Percentiles rank a stretch among this genome's conserved stretches.
Conservation (phyloP, 345 rosid genomes). For the Cardamine chenopodiifolia region DNA sequence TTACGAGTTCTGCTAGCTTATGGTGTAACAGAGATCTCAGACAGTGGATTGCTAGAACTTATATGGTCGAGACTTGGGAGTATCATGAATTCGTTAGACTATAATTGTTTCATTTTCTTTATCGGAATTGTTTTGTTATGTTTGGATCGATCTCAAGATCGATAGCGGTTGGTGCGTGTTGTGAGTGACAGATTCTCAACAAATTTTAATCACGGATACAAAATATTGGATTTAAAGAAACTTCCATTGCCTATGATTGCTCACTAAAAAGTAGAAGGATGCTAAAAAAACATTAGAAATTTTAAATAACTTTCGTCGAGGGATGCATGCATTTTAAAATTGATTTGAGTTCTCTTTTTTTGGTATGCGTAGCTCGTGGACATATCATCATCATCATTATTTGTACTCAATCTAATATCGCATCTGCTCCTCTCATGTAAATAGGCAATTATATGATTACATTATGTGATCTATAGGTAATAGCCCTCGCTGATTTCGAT, state of each 20-base stretch:
- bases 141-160: too few relatives aligned
- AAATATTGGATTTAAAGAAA: background rate
- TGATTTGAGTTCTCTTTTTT: background rate
- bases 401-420: conserved; percentile 22
- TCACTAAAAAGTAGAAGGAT: background rate
- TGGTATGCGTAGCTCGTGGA: background rate
- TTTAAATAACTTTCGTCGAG: background rate
- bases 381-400: conserved; percentile 16
- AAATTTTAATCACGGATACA: background rate
- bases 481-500: conserved; percentile 41
- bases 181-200: background rate
- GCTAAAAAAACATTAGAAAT: background rate
- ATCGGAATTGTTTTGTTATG: too few relatives aligned
- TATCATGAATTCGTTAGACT: background rate
- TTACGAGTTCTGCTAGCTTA: background rate
- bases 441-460: conserved; percentile 28
- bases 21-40: background rate
- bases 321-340: background rate
- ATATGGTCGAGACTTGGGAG: background rate
- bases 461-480: conserved; percentile 25
- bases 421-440: conserved; percentile 10
- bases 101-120: too few relatives aligned
- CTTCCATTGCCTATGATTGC: background rate
- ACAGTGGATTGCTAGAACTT: background rate
- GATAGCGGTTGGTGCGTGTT: background rate